A percentile compares a stretch with the other conserved stretches of the same genome.
These are phyloP conservation scores for Penicillium paradoxum DNA, from an alignment of 495 filamentous ascomycete species.

Conservation along the genomic window DNA sequence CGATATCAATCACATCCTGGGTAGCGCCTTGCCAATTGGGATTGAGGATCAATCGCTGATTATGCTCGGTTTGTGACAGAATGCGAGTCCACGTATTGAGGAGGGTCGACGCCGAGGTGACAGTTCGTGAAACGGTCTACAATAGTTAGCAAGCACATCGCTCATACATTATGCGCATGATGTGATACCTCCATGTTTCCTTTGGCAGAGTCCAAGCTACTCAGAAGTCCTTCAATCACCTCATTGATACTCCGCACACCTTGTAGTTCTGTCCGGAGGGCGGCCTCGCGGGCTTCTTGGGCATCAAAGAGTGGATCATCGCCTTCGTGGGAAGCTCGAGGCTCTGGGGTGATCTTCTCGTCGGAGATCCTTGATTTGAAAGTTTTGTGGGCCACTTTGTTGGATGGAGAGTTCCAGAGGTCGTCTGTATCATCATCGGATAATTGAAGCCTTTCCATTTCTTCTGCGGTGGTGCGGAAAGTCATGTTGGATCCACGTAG, in stretches of 20 bases:
- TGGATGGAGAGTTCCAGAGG: constrained; percentile 69
- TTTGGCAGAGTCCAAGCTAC: constrained; percentile 72
- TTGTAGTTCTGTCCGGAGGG: constrained; percentile 71
- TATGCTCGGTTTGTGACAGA: constrained; percentile 93
- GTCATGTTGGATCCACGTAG: constrained; percentile 20
- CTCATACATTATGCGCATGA: background rate
- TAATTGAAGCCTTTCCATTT: constrained; percentile 49
- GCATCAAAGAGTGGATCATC: constrained; percentile 55
- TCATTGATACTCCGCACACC: constrained; percentile 79
- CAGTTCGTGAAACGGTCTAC: constrained; percentile 80
- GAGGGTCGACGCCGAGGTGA: constrained; percentile 84
- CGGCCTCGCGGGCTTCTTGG: constrained; percentile 66
- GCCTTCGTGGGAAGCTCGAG: constrained; percentile 35
- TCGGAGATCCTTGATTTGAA: constrained; percentile 15
- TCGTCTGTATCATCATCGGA: constrained; percentile 64
- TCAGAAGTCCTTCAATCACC: constrained; percentile 77
- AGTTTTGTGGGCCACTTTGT: constrained; percentile 27
- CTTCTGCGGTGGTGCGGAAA: constrained; percentile 36
- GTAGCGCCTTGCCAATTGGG: constrained; percentile 84
- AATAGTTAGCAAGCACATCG: constrained; percentile 3
- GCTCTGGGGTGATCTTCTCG: constrained; percentile 38
- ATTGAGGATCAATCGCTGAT: constrained; percentile 84
- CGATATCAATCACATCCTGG: constrained; percentile 75
- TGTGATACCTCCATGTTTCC: constrained; percentile 80
- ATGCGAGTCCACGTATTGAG: constrained; percentile 95